Conservation (phyloP, 129 eudicot genomes). For the Escallonia herrerae region DNA sequence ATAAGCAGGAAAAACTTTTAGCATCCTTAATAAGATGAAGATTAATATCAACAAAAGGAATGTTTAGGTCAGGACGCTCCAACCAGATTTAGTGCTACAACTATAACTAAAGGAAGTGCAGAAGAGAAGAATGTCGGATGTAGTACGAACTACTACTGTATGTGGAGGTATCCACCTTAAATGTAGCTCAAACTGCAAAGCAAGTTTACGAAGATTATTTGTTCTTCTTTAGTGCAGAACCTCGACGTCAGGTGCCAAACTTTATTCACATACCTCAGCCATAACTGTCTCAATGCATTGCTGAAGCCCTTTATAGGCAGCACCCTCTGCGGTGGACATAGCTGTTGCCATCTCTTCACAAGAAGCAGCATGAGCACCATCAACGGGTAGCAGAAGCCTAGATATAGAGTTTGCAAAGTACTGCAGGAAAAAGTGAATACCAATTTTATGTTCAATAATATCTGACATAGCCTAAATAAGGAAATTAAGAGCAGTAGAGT, state of each 20-base stretch:
- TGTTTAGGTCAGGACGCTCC: too few species aligned
- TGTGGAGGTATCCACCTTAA: background rate
- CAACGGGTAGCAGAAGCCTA: constrained; percentile 87
- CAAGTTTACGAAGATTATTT: background rate
- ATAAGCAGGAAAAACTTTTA: constrained; percentile 1
- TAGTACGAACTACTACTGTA: background rate
- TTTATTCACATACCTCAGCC: constrained; percentile 69
- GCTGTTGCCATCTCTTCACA: constrained; percentile 96
- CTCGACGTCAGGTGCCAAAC: background rate
- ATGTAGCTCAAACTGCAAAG: background rate
- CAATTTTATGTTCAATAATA: background rate
- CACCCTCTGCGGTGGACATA: constrained; percentile 92
- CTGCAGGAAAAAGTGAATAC: constrained; percentile 32
- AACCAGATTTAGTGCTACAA: too few species aligned
- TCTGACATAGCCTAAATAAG: constrained; percentile 1
- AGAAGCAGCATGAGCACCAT: constrained; percentile 98
- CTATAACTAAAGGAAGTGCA: background rate
- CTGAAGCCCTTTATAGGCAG: constrained; percentile 97
- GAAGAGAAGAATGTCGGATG: background rate
- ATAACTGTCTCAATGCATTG: constrained; percentile 97
- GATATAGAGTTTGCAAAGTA: constrained; percentile 89
- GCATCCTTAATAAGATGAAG: background rate
- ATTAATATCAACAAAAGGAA: too few species aligned
- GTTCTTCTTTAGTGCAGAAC: background rate
- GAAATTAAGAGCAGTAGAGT: background rate